Percentiles rank a stretch among this genome's conserved stretches.
Conservation (phyloP, 1,284 basidiomycete species). For the Salmacisia buchloeana region DNA sequence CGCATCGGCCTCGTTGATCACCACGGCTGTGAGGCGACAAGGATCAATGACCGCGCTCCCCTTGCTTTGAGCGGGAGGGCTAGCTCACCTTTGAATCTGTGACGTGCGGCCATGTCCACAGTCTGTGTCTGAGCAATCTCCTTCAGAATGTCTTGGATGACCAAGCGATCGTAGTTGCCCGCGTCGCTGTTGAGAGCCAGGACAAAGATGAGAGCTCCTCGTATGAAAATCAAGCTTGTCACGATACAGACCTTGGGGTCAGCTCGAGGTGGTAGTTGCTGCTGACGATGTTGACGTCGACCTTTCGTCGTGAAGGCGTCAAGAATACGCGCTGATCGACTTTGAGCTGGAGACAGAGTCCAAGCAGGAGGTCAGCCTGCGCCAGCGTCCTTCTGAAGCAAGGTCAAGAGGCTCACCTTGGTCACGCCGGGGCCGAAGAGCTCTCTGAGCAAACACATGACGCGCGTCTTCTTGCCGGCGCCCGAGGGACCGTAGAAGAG, state of each 20-base stretch:
- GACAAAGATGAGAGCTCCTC: not conserved
- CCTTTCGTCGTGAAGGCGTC: constrained; percentile 86
- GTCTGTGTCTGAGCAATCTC: constrained; percentile 99
- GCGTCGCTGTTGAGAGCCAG: constrained; percentile 66
- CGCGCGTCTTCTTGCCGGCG: constrained; percentile 96
- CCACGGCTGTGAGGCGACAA: constrained; percentile 66
- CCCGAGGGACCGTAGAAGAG: constrained; percentile 96
- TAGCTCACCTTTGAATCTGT: constrained; percentile 84
- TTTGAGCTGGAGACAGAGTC: constrained; percentile 64
- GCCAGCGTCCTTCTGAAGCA: not conserved
- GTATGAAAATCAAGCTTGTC: not conserved
- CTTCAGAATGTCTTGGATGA: constrained; percentile 94
- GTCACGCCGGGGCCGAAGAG: constrained; percentile 88
- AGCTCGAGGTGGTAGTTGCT: constrained; percentile 95
- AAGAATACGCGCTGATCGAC: constrained; percentile 96
- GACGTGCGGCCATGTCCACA: constrained; percentile 89
- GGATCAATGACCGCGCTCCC: not conserved
- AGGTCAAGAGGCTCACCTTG: constrained; percentile 61
- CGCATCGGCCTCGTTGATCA: constrained; percentile 96
- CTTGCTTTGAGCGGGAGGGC: not conserved
- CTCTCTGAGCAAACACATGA: constrained; percentile 71
- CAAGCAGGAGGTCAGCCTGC: not conserved
- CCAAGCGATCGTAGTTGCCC: constrained; percentile 87
- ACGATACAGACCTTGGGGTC: constrained; percentile 71
- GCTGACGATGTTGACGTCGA: constrained; percentile 90